Evolutionary conservation across 257 asterid species (phyloP), one percentile per base, ranked within the genome.

Genomic region (Cinchona pubescens): DNA sequence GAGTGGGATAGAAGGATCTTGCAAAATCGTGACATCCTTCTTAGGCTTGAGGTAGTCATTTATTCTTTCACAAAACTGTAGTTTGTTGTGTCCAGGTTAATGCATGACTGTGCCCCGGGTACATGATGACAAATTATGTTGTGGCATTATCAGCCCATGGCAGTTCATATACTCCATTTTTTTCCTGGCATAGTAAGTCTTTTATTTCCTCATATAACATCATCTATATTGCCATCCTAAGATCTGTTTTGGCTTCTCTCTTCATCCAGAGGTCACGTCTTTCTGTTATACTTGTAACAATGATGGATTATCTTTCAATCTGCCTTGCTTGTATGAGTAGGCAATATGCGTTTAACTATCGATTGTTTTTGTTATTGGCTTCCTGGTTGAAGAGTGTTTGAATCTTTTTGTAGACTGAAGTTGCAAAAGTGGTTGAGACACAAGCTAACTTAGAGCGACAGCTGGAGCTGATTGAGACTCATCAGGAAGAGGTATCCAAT

Each of bases 1-100:
- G 98, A 90, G 77, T 95, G 99, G 99, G 99, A 95, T 82, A 89
- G 87, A 56, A 88, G 92, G 84, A 90, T 95, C 83, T 83, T 95
- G 75, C 97, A 91, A 79, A 95, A 95, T 81, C 99, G 99, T 58
- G 96, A 92, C 78, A 87, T 95, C 80, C 97, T 95, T 79, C 86
- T 92, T 48, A 86, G 65, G 85, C 98, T 95, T 63, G 99, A 95
- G 99, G 99, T 95, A 4, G 2, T 58, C 14, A 62, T 12, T 10
- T 61, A 13, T 35, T 66, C 51, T 43, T 25, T 27, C 16, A 30
- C 53, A 53, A 53, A 3, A 21, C 32, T 48, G 21, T 40, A 27
- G 27, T 67, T 71, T 23, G 69, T 51, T 19, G 37, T 61, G 49
- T 11, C 59, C 61, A 43, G 45, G 30, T 67, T 56, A 45, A 35